These are phyloP conservation scores for Tympanopsis confertula DNA, from an alignment of 2,329 filamentous ascomycete species.

Conservation along the genomic window DNA sequence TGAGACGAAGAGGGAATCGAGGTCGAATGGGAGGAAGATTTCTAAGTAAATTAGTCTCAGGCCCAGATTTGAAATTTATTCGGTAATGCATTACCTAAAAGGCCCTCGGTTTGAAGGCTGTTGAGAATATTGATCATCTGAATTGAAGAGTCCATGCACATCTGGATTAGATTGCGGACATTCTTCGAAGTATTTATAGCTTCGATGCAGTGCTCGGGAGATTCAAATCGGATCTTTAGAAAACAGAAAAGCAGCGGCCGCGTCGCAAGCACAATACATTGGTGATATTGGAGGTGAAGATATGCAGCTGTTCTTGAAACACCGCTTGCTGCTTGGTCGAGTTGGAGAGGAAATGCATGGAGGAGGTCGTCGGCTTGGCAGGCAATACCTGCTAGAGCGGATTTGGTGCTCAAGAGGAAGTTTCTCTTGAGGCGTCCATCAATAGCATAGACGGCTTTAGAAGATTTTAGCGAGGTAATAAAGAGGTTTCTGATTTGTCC, in stretches of 20 bases:
- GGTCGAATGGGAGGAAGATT: constrained; percentile 33
- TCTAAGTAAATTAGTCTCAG: too few species aligned
- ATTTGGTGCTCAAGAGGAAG: background rate
- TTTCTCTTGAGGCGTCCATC: background rate
- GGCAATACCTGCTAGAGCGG: background rate
- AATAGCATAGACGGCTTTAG: background rate
- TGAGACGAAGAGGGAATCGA: constrained; percentile 30
- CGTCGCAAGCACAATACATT: constrained; percentile 26
- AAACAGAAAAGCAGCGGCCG: constrained; percentile 29
- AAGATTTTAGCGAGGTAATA: too few species aligned
- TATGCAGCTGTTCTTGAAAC: background rate
- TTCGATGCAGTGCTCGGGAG: constrained; percentile 12
- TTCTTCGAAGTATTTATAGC: constrained; percentile 20
- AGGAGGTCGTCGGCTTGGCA: too few species aligned
- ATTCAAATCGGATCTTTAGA: constrained; percentile 20
- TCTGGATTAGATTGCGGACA: constrained; percentile 22
- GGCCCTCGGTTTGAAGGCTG: constrained; percentile 28
- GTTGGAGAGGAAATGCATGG: too few species aligned
- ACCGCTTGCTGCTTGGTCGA: too few species aligned
- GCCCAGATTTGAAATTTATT: too few species aligned
- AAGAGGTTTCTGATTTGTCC: too few species aligned
- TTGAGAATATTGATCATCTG: constrained; percentile 29
- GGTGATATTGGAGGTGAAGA: background rate
- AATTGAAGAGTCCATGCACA: constrained; percentile 28
- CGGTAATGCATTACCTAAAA: constrained; percentile 29